Evolutionary conservation across 2,329 filamentous ascomycete genomes (phyloP).

Genomic region (Lanzia echinophila): DNA sequence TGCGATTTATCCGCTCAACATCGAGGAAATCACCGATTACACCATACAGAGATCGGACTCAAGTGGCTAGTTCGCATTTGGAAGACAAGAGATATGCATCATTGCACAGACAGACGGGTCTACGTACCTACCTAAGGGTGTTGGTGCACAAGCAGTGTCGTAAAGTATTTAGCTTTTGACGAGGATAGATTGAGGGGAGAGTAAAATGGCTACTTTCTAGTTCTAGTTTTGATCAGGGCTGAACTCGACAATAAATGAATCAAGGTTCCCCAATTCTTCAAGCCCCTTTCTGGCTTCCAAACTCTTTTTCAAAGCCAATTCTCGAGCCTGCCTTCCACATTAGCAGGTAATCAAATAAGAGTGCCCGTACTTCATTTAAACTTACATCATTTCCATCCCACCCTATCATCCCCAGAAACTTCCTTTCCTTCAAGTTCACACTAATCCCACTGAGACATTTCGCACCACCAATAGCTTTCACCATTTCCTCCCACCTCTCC

Average conservation of each 20-base stretch:
- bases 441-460: neutral
- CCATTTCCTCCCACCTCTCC: neutral
- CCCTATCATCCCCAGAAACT: neutral
- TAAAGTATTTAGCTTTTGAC: no score
- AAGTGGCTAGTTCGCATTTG: no score
- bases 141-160: no score
- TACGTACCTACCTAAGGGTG: no score
- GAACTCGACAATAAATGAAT: neutral
- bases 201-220: neutral
- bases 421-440: neutral
- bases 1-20: no score
- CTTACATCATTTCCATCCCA: conserved; percentile 3
- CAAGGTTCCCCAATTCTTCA: neutral
- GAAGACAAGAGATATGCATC: no score
- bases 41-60: no score
- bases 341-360: neutral
- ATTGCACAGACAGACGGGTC: no score
- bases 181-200: neutral
- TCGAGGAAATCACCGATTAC: no score
- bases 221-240: neutral
- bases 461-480: neutral
- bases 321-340: neutral
- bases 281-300: neutral
- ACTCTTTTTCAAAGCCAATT: neutral
- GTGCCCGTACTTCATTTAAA: neutral